Evolutionary conservation across 441 rosid species (phyloP).

Genomic region (Adansonia rubrostipa): DNA sequence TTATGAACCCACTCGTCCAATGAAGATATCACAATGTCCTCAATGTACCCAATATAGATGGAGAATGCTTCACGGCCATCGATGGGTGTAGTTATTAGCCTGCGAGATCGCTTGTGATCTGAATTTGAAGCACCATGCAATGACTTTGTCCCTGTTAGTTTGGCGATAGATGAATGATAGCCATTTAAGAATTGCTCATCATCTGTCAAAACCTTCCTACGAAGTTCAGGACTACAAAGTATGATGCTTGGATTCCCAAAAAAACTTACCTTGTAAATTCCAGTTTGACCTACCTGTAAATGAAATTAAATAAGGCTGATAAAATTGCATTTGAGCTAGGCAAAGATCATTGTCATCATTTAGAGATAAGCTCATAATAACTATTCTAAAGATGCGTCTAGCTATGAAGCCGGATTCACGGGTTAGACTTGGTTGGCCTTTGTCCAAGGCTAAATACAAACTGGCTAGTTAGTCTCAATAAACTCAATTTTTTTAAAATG

Average conservation of each 20-base stretch:
- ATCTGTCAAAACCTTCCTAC: conserved; percentile 33
- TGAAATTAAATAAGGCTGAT: neutral
- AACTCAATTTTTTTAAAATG: no score
- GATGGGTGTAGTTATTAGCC: conserved; percentile 28
- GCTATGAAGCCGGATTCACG: no score
- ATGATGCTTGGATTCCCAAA: neutral
- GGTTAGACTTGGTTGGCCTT: no score
- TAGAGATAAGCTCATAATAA: no score
- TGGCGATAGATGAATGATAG: conserved; percentile 30
- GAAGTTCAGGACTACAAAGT: conserved; percentile 22
- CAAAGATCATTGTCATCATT: neutral
- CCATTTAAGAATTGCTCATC: conserved; percentile 33
- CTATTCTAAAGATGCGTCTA: no score
- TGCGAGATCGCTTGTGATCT: conserved; percentile 40
- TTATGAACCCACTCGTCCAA: conserved; percentile 31
- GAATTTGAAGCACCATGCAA: conserved; percentile 30
- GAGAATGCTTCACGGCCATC: conserved; percentile 39
- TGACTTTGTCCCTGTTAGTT: conserved; percentile 33
- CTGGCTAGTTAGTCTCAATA: no score
- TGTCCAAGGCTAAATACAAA: no score
- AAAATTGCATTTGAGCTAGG: neutral
- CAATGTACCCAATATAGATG: conserved; percentile 28
- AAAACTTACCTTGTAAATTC: neutral
- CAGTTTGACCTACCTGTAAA: neutral
- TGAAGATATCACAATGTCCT: conserved; percentile 33